Evolutionary conservation across 306 rosid genomes (phyloP), one percentile per base, ranked within the genome.

Genomic region (Lathyrus tuberosus): DNA sequence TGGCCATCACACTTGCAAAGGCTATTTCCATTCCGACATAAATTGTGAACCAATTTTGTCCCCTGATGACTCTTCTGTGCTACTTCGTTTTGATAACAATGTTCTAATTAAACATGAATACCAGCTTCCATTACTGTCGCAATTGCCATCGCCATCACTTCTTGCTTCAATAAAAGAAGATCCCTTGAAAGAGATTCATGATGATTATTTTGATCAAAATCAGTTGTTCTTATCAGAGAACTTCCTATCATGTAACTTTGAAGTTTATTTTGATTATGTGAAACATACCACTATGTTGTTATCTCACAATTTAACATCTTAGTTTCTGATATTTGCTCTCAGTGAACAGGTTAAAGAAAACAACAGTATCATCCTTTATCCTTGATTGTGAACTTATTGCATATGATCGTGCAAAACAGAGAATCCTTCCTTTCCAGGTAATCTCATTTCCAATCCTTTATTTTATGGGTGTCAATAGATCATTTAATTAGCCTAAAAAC

Each of bases 341-440:
- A 60, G 62, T 53, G 61, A 82, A 72, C 92, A 94, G 96, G 89
- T 73, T 88, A 70, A 94, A 88, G 87, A 94, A 91, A 84, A 14
- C 96, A 68, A 63, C 81, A 63, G 91, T 91, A 61, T 73, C 58
- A n/a, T 91, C 99, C 58, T 91, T 94, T 83, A 79, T 94, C 71
- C 86, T 94, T 70, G 97, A 94, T 72, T 90, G 99, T 74, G 97
- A 94, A 83, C 74, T 94, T 69, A 97, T 91, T 83, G 99, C 92
- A 58, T 94, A 91, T 80, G 86, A 94, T 54, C 92, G 88, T 70
- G 80, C 24, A 71, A 80, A 80, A 12, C 76, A 82, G 62, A 81
- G 76, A 72, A 91, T 94, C 80, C 86, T 73, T 20, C 89, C 99
- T 44, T 94, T 94, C 79, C 97, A 91, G 96, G 99, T 90, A 86